Conservation (phyloP, 352 stramenopile genomes). For the Phytopythium mirpurense region DNA sequence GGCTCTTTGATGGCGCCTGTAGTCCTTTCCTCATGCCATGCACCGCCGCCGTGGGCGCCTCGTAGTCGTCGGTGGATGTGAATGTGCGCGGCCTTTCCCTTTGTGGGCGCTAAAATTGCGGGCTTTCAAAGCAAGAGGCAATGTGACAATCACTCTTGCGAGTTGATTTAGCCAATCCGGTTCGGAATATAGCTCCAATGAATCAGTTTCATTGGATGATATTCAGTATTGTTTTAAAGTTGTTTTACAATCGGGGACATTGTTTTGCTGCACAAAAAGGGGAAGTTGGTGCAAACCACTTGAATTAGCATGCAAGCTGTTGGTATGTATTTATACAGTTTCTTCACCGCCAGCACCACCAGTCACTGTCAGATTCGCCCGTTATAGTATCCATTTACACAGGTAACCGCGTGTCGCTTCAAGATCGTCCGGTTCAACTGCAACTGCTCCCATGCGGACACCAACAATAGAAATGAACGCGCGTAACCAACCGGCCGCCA, state of each 20-base stretch:
- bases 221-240: neutral
- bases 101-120: neutral
- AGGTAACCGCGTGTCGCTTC: neutral
- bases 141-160: neutral
- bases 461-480: neutral
- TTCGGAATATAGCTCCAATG: neutral
- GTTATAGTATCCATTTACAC: neutral
- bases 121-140: constrained; percentile 3
- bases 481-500: constrained; percentile 1
- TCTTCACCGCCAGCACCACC: too few species aligned
- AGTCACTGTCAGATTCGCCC: too few species aligned
- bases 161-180: neutral
- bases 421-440: too few species aligned
- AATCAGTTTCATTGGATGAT: constrained; percentile 3
- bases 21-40: constrained; percentile 8
- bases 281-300: constrained; percentile 1
- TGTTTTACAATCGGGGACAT: too few species aligned
- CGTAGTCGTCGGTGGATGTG: neutral
- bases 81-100: neutral
- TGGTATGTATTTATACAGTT: too few species aligned
- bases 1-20: neutral
- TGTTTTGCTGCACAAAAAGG: too few species aligned
- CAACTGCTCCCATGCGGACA: neutral
- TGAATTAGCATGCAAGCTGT: too few species aligned
- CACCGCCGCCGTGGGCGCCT: neutral